Evolutionary conservation across 2,329 filamentous ascomycete genomes (phyloP).

Genomic region (Botryotinia convoluta): DNA sequence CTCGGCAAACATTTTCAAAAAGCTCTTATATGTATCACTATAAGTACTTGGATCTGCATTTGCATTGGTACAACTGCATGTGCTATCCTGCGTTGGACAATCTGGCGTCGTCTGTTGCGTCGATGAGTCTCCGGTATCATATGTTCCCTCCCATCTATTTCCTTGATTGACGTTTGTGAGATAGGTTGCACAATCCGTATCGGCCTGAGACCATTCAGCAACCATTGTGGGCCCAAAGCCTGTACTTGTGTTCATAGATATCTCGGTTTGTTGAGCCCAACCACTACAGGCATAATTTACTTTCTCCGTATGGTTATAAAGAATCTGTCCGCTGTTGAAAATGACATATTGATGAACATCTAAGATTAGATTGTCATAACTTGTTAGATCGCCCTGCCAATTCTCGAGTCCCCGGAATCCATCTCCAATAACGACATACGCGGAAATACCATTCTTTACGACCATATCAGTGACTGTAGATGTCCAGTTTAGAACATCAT

Average conservation of each 20-base stretch:
- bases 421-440: constrained; percentile 82
- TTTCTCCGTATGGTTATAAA: constrained; percentile 77
- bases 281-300: constrained; percentile 81
- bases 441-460: constrained; percentile 71
- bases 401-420: constrained; percentile 89
- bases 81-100: constrained; percentile 66
- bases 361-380: constrained; percentile 72
- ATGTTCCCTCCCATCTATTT: constrained; percentile 88
- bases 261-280: constrained; percentile 76
- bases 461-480: constrained; percentile 68
- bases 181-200: constrained; percentile 86
- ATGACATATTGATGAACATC: constrained; percentile 99
- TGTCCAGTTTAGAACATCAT: constrained; percentile 77
- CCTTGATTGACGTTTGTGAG: constrained; percentile 89
- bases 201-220: constrained; percentile 96
- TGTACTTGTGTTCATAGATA: constrained; percentile 68
- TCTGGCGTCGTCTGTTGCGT: constrained; percentile 61
- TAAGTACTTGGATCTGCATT: constrained; percentile 72
- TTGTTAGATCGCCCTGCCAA: constrained; percentile 81
- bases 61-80: constrained; percentile 71
- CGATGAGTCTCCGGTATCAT: constrained; percentile 60
- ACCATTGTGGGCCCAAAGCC: constrained; percentile 93
- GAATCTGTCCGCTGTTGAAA: constrained; percentile 88
- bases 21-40: constrained; percentile 74
- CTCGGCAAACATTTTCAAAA: constrained; percentile 85